Conservation (phyloP, 108 stramenopile genomes). For the Cyclotella choctawhatcheeana region DNA sequence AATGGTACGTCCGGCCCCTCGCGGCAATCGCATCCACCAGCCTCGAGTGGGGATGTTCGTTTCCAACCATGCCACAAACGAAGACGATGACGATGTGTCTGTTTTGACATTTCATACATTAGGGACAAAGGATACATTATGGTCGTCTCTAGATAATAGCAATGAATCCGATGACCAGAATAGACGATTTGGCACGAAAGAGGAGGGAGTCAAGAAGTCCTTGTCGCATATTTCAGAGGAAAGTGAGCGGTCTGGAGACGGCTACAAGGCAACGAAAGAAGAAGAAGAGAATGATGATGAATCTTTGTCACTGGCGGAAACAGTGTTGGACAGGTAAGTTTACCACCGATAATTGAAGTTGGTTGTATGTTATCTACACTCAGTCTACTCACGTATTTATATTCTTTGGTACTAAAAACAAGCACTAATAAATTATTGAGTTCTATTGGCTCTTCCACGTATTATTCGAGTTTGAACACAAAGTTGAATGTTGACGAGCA, state of each 20-base stretch:
- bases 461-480: background rate
- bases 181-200: background rate
- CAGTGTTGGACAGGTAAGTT: slow-evolving; percentile 20
- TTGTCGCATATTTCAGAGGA: slow-evolving; percentile 27
- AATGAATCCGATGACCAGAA: background rate
- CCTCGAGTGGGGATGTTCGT: slow-evolving; percentile 18
- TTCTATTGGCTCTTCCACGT: slow-evolving; percentile 11
- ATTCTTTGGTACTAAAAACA: no score
- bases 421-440: slow-evolving; percentile 19
- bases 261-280: background rate
- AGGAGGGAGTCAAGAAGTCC: background rate
- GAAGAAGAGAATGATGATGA: slow-evolving; percentile 13
- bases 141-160: background rate
- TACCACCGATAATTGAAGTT: no score
- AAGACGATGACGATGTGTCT: slow-evolving; percentile 23
- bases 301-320: slow-evolving; percentile 17
- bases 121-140: slow-evolving; percentile 5
- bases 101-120: slow-evolving; percentile 27
- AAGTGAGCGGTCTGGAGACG: slow-evolving; percentile 1
- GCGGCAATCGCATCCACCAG: background rate
- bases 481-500: background rate
- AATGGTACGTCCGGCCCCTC: no score
- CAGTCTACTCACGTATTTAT: no score
- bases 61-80: background rate
- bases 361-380: no score